These are phyloP conservation scores for Gossypium laxum DNA, from an alignment of 441 rosid genomes.

Conservation along the genomic window DNA sequence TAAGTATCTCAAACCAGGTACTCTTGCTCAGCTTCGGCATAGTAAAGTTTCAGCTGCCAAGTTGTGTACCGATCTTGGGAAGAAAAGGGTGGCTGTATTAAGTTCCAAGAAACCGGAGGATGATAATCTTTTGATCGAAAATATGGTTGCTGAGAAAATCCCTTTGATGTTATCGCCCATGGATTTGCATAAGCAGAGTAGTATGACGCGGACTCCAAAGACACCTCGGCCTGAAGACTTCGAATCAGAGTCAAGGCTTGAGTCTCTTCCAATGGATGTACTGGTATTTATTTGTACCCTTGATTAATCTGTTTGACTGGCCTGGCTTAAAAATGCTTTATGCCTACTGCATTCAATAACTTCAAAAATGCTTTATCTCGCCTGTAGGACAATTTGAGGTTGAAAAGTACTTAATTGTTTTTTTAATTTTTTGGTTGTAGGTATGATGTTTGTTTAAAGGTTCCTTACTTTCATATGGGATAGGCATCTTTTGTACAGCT, in stretches of 20 bases:
- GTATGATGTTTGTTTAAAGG: background rate
- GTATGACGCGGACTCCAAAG: slow-evolving; percentile 50
- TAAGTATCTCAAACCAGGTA: slow-evolving; percentile 73
- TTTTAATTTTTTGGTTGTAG: background rate
- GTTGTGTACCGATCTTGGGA: slow-evolving; percentile 69
- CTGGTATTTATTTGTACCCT: slow-evolving; percentile 39
- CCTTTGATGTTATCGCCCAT: slow-evolving; percentile 59
- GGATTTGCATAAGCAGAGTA: slow-evolving; percentile 40
- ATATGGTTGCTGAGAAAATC: slow-evolving; percentile 29
- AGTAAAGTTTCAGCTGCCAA: slow-evolving; percentile 41
- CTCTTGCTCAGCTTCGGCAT: slow-evolving; percentile 66
- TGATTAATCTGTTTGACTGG: background rate
- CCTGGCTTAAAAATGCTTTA: background rate
- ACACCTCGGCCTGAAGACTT: slow-evolving; percentile 51
- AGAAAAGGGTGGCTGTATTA: slow-evolving; percentile 43
- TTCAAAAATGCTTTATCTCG: background rate
- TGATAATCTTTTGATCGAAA: slow-evolving; percentile 27
- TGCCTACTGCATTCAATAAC: background rate
- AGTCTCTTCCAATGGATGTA: slow-evolving; percentile 77
- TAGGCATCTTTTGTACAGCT: background rate
- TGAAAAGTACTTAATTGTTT: background rate
- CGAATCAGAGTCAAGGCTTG: slow-evolving; percentile 60
- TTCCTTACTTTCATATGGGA: background rate
- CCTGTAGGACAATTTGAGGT: background rate
- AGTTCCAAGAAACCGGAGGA: slow-evolving; percentile 33